Evolutionary conservation across 345 rosid genomes (phyloP), one percentile per base, ranked within the genome.

Genomic region (Heritiera littoralis): DNA sequence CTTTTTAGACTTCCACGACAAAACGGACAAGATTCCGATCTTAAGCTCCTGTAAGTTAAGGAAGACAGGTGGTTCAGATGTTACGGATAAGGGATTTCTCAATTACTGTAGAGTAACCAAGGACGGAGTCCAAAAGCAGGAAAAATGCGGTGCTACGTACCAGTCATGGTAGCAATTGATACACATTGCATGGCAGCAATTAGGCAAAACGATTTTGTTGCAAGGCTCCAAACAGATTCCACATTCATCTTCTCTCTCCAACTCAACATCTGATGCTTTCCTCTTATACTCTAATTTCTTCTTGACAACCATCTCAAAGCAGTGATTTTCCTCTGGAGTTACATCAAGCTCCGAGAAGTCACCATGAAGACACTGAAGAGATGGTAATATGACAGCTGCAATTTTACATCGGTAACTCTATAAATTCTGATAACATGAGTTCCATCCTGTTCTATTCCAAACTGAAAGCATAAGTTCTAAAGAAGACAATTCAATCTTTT

Each of bases 141-240:
- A 67, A 59, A 38, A 74, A 23, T 9, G 43, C 61, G 8, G 75
- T 9, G 20, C 38, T 7, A 32, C n/a, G 54, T 84, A 88, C 91
- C 91, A 88, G 59, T 88, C 84, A 55, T 64, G 89, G 79, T 86
- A 88, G 85, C 91, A 88, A 75, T 86, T 88, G 80, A 85, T 84
- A 81, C 91, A 86, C 88, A 88, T 88, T 18, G 87, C 84, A 40
- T 88, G 91, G 32, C 88, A 88, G 74, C 91, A 88, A 76, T 84
- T 85, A 41, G 91, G 91, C 73, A 86, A 49, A 51, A 86, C 91
- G 81, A 88, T 78, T 81, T 88, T 88, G 66, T 88, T 79, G 79
- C 89, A 85, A 14, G 85, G 88, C 75, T 86, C 91, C 79, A 88
- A 83, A 83, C 91, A 88, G 60, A 88, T 88, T 49, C 88, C 91